Percentiles rank a stretch among this genome's conserved stretches.
Conservation (phyloP, 179 eudicot genomes). For the Beta corolliflora region DNA sequence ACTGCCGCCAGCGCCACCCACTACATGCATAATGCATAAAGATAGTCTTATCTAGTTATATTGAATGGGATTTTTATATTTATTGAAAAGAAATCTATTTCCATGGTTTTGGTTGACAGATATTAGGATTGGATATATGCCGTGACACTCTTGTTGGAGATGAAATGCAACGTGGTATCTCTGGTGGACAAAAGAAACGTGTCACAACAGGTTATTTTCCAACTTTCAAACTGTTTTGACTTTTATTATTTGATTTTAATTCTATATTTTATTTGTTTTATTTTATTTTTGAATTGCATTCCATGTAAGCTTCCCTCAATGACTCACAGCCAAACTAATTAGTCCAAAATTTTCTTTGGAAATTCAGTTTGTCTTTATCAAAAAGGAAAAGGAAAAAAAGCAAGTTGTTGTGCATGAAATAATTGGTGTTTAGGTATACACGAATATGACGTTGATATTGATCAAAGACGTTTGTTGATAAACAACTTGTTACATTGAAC, state of each 20-base stretch:
- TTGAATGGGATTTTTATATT: too few relatives aligned
- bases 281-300: background rate
- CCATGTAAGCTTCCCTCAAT: background rate
- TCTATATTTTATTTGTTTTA: background rate
- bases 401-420: background rate
- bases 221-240: background rate
- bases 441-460: background rate
- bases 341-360: background rate
- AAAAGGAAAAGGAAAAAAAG: background rate
- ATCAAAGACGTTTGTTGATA: slow-evolving; percentile 12
- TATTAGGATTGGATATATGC: slow-evolving; percentile 84
- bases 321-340: background rate
- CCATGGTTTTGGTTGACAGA: slow-evolving; percentile 38
- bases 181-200: slow-evolving; percentile 94
- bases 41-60: too few relatives aligned
- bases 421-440: background rate
- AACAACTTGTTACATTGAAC: slow-evolving; percentile 11
- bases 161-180: slow-evolving; percentile 82
- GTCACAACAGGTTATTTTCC: slow-evolving; percentile 77
- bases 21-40: too few relatives aligned
- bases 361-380: slow-evolving; percentile 5
- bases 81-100: too few relatives aligned
- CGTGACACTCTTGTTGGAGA: slow-evolving; percentile 93
- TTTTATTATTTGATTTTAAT: background rate
- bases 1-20: too few relatives aligned